Conservation (phyloP, 768 basidiomycete genomes). For the Pisolithus albus region DNA sequence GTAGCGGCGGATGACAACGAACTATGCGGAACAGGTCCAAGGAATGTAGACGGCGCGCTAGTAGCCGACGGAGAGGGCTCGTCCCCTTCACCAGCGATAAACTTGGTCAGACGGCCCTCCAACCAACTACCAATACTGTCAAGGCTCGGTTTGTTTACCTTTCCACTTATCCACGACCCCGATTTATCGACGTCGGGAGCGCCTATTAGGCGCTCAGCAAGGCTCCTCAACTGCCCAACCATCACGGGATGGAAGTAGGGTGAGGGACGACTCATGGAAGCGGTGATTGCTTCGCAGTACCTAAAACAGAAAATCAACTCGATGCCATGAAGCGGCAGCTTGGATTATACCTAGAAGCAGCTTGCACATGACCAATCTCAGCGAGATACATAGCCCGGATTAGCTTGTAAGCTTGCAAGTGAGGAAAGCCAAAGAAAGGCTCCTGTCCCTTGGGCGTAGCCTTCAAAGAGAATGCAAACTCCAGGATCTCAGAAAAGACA, state of each 20-base stretch:
- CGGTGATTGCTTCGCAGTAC: conserved; percentile 87
- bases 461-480: conserved; percentile 82
- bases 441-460: conserved; percentile 79
- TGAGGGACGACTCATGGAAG: conserved; percentile 54
- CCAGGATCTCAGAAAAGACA: conserved; percentile 83
- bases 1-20: conserved; percentile 79
- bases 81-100: conserved; percentile 90
- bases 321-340: not conserved
- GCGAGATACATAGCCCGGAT: conserved; percentile 69
- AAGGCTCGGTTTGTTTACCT: conserved; percentile 83
- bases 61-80: conserved; percentile 32
- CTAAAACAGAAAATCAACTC: conserved; percentile 35
- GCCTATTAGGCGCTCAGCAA: conserved; percentile 73
- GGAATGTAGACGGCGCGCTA: conserved; percentile 35
- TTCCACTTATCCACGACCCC: conserved; percentile 81
- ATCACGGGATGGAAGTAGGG: conserved; percentile 62
- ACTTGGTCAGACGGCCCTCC: conserved; percentile 85
- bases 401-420: conserved; percentile 84
- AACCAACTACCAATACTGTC: conserved; percentile 91
- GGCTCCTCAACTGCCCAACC: conserved; percentile 65
- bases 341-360: conserved; percentile 61
- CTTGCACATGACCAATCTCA: conserved; percentile 72
- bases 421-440: conserved; percentile 69
- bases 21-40: conserved; percentile 89
- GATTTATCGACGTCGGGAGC: conserved; percentile 69